Evolutionary conservation across 495 filamentous ascomycete genomes (phyloP).

Genomic region (Glonium stellatum): DNA sequence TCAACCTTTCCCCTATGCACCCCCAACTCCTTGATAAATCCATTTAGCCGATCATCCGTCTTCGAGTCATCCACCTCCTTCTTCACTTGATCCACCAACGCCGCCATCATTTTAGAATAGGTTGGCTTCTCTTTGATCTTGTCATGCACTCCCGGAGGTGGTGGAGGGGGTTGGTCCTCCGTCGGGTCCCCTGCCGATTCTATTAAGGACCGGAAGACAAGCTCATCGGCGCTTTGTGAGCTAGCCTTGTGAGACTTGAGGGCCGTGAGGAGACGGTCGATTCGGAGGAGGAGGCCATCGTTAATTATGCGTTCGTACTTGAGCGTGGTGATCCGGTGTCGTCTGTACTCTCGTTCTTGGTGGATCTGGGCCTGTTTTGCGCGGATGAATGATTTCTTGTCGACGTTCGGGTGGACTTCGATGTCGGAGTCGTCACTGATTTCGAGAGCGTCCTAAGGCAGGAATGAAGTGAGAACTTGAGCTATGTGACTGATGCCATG

Average conservation of each 20-base stretch:
- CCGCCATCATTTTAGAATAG: slow-evolving; percentile 94
- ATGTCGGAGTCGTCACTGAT: slow-evolving; percentile 96
- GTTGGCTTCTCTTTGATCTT: slow-evolving; percentile 68
- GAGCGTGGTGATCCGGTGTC: slow-evolving; percentile 78
- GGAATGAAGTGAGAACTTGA: slow-evolving; percentile 12
- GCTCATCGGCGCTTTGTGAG: slow-evolving; percentile 56
- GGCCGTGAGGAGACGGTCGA: slow-evolving; percentile 65
- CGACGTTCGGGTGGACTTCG: slow-evolving; percentile 97
- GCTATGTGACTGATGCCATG: slow-evolving; percentile 15
- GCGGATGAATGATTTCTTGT: slow-evolving; percentile 96
- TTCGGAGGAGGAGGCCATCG: slow-evolving; percentile 75
- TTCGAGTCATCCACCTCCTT: slow-evolving; percentile 69
- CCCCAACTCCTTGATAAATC: slow-evolving; percentile 67
- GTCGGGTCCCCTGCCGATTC: slow-evolving; percentile 63
- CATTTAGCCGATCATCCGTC: slow-evolving; percentile 55
- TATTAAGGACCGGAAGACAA: slow-evolving; percentile 81
- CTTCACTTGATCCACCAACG: slow-evolving; percentile 88
- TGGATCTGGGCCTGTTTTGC: slow-evolving; percentile 98
- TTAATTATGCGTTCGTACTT: slow-evolving; percentile 93
- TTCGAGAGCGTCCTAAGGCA: slow-evolving; percentile 71
- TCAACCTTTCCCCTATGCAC: slow-evolving; percentile 70
- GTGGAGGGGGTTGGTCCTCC: slow-evolving; percentile 64
- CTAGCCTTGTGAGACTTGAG: slow-evolving; percentile 63
- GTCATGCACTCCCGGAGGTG: slow-evolving; percentile 71
- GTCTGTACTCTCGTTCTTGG: slow-evolving; percentile 72